Evolutionary conservation across 2,329 filamentous ascomycete genomes (phyloP), one percentile per base, ranked within the genome.

Genomic region (Fusarium begoniae): DNA sequence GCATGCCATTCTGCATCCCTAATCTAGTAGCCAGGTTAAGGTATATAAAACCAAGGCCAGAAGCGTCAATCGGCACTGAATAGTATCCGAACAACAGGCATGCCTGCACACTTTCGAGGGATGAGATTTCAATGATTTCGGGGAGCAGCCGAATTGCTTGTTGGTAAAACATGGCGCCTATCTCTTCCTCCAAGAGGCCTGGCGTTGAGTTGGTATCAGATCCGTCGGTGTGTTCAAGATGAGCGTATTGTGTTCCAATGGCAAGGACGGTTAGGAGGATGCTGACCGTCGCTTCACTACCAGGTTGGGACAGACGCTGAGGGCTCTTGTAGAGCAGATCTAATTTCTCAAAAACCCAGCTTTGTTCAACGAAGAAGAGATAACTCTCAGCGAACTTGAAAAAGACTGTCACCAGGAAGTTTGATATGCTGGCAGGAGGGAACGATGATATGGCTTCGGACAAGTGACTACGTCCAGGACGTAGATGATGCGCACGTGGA

Each of bases 1-100:
- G 59, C 59, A 62, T 62, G 5, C 59, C 59, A 35, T 62, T 62
- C 40, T 62, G 59, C 45, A 62, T 62, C 22, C 50, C 59, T 7
- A 62, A 6, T 2, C 59, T 30, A 14, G 38, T 11, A 26, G 59
- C 59, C 40, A 62, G 50, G 12, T 62, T 57, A 2, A 62, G 4
- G 24, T 62, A 62, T 4, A 62, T 38, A 22, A 62, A 62, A 4
- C 59, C 59, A 8, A 62, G 32, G 6, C 59, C 59, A 45, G 59
- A 62, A 22, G 59, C 59, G 22, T 62, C 59, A 57, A 62, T 62
- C 3, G 59, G 50, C 2, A 62, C 30, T 22, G 59, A 62, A 57
- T 62, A 62, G 13, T 62, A 62, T 57, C 50, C 59, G 15, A 62
- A 62, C 9, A 62, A 22, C 9, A 62, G 17, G 9, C 59, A 62